Conservation (phyloP, 2,329 filamentous ascomycete genomes). For the Trichoderma sp. region DNA sequence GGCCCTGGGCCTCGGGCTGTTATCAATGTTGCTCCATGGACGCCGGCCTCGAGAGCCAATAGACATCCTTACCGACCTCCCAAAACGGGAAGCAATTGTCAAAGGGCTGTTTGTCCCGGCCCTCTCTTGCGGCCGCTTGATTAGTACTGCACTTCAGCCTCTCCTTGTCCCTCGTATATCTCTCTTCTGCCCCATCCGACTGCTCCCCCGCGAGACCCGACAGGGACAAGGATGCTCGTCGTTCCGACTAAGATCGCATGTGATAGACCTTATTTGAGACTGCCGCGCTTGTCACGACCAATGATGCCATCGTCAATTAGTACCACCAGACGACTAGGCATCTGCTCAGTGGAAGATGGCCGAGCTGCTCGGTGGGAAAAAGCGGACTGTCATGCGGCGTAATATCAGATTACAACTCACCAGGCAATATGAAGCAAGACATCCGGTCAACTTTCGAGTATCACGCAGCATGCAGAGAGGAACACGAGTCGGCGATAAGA, state of each 20-base stretch:
- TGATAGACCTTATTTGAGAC: slow-evolving; percentile 6
- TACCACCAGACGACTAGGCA: not conserved
- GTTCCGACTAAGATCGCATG: slow-evolving; percentile 8
- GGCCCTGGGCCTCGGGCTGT: not conserved
- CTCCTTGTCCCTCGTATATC: not conserved
- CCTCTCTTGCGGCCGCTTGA: not conserved
- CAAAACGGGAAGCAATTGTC: not conserved
- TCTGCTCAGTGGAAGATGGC: slow-evolving; percentile 1
- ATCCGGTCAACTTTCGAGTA: not conserved
- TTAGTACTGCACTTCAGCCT: not conserved
- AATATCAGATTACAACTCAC: not conserved
- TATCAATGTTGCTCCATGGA: not conserved
- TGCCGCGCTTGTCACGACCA: slow-evolving; percentile 5
- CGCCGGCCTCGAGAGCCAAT: not conserved
- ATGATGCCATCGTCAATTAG: slow-evolving; percentile 6
- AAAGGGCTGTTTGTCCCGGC: not conserved
- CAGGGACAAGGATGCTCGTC: not conserved
- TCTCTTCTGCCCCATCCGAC: not conserved
- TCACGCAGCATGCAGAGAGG: not conserved
- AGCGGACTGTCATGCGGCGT: not conserved
- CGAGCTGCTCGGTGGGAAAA: not conserved
- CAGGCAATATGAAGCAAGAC: not conserved
- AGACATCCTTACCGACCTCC: slow-evolving; percentile 3
- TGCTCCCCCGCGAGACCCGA: not conserved
- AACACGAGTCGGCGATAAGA: not conserved